Evolutionary conservation across 768 basidiomycete species (phyloP).

Genomic region (Naganishia friedmannii): DNA sequence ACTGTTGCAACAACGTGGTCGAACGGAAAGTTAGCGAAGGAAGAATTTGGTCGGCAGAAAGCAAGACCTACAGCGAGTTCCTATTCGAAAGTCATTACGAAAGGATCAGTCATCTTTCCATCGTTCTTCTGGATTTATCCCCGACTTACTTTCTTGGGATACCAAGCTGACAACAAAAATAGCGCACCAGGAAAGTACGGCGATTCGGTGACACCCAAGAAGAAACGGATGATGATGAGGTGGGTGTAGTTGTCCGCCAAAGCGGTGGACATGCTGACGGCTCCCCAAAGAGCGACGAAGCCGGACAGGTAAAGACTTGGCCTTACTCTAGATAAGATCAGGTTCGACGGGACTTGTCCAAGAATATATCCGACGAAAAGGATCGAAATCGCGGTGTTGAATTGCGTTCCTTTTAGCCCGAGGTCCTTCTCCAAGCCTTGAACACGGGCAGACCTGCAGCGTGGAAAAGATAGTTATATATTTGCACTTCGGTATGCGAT

Average conservation of each 20-base stretch:
- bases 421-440: conserved; percentile 34
- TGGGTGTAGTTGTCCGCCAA: conserved; percentile 36
- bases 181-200: conserved; percentile 43
- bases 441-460: conserved; percentile 34
- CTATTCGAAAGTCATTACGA: too few relatives aligned
- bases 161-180: conserved; percentile 41
- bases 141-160: conserved; percentile 24
- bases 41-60: too few relatives aligned
- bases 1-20: not conserved
- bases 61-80: too few relatives aligned
- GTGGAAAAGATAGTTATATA: too few relatives aligned
- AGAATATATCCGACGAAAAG: conserved; percentile 28
- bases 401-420: conserved; percentile 28
- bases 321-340: conserved; percentile 31
- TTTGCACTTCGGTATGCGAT: too few relatives aligned
- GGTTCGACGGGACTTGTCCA: conserved; percentile 34
- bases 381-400: conserved; percentile 25
- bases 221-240: conserved; percentile 38
- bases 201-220: conserved; percentile 42
- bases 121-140: too few relatives aligned
- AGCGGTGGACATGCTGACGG: too few relatives aligned
- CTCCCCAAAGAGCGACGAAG: conserved; percentile 31
- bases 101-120: too few relatives aligned
- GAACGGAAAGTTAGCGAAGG: too few relatives aligned
- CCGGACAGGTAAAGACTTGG: conserved; percentile 30